Base-by-base conservation (phyloP, 2,329 filamentous ascomycete species). In the Exophiala dermatitidis region DNA sequence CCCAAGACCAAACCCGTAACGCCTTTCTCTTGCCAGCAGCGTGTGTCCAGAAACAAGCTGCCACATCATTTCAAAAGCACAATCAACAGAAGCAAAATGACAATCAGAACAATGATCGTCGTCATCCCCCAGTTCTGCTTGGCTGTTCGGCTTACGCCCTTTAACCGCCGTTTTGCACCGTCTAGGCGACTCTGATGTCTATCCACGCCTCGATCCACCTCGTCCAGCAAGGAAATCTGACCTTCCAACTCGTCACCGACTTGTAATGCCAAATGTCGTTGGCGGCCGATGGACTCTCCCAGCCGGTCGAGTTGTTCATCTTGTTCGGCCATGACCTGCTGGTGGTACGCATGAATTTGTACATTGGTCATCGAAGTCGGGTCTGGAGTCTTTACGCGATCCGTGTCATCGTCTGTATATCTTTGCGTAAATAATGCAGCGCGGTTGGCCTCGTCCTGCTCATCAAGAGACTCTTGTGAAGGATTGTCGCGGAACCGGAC, bases 171-270 rank as follows among this genome's bases (percentile, higher is more conserved):
- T 63, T 82, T 79, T 32, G 91, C 93, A 6, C 88, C 77, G 61
- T 90, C 82, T 48, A 98, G 75, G 46, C 87, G 82, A 29, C 75
- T 76, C 68, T 85, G 80, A 71, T 97, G 90, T 53, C 90, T 76
- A 68, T 95, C 90, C 5, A 90, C 86, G 19, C 85, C 79, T 42
- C 80, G 79, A 66, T 97, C 93, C 42, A 94, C 83, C 64, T 95
- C 91, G 68, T 96, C 91, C 31, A 98, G 76, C 76, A 98, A 77
- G 62, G 85, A 78, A 36, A 94, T 86, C 65, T 98, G 93, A 62
- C 83, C 85, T 64, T 97, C 93, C 34, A 98, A 77, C 76, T 98
- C 93, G 68, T 96, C 88, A 31, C 93, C 91, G 65, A 98, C 97
- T 73, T 93, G 88, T 74, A 96, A 94, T 67, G 86, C 90, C 57